Base-by-base conservation (phyloP, 352 stramenopile species). In the Saprolegnia diclina region DNA sequence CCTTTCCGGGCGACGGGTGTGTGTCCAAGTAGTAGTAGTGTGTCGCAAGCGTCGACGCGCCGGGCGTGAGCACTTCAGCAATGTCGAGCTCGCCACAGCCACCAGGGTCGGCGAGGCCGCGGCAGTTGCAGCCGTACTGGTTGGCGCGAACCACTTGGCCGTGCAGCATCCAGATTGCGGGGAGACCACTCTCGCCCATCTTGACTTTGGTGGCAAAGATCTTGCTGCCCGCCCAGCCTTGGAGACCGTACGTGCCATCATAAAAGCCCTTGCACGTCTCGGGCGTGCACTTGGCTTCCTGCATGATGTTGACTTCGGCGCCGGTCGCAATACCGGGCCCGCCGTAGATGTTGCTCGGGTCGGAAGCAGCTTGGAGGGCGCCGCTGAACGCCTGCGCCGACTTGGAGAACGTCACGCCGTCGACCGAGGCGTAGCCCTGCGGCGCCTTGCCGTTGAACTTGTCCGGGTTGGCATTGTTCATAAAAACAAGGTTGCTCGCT, bases 41-140 rank as follows among this genome's bases (percentile, higher is more conserved):
- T 2, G 82, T 89, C 22, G 81, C 76, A n/a, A 90, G 74, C 59
- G 80, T 79, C 11, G 63, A 69, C 18, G 72, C 71, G 77, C 85
- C 86, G 38, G 79, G 87, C 71, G 86, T 78, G 32, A 90, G 88
- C 14, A 88, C 82, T 65, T 90, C 82, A 42, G 82, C 82, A 22
- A 89, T 79, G 62, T 89, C 82, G 21, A 90, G 77, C 48, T 91
- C 83, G 59, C 83, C 83, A 55, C 83, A 91, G 68, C 81, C 83
- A 52, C 83, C 83, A 16, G 75, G 72, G 3, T 71, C 65, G 0
- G 80, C 80, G 11, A 73, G 77, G 54, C 79, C 77, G 55, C 83
- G 83, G 77, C 83, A 91, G 72, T 90, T 91, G 77, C 83, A 89
- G 46, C 77, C 74, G 70, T 91, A 91, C 73, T 91, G 83, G 72